These are phyloP conservation scores for Aureobasidium sp. DNA, from an alignment of 2,329 filamentous ascomycete genomes.

Conservation along the genomic window DNA sequence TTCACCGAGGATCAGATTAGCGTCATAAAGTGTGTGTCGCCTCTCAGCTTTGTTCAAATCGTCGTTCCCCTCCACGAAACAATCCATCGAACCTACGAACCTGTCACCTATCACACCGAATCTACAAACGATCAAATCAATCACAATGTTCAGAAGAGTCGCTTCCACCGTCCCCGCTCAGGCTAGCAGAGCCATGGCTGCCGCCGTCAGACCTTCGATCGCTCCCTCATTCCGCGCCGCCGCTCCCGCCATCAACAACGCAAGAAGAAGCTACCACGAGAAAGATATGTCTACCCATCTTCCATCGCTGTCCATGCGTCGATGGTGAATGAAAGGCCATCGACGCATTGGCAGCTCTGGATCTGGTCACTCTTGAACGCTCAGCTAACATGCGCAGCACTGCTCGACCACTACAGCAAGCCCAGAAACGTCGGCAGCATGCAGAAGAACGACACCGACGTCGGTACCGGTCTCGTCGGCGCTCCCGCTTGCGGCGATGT, in stretches of 20 bases:
- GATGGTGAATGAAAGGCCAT: slow-evolving; percentile 2
- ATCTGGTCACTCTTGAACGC: slow-evolving; percentile 1
- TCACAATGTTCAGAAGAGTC: slow-evolving; percentile 50
- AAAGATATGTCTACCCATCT: slow-evolving; percentile 45
- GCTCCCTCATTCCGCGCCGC: slow-evolving; percentile 36
- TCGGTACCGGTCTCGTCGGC: slow-evolving; percentile 84
- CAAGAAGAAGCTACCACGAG: slow-evolving; percentile 52
- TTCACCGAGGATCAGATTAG: slow-evolving; percentile 10
- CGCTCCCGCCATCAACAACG: slow-evolving; percentile 30
- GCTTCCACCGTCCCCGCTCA: slow-evolving; percentile 45
- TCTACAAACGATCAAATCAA: not conserved
- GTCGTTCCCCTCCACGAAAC: not conserved
- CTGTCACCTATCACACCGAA: not conserved
- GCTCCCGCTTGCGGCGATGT: slow-evolving; percentile 89
- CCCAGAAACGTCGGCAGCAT: slow-evolving; percentile 73
- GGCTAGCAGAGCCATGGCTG: slow-evolving; percentile 41
- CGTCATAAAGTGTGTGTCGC: slow-evolving; percentile 9
- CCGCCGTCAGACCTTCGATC: slow-evolving; percentile 41
- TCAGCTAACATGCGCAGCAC: slow-evolving; percentile 36
- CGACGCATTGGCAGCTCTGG: not conserved
- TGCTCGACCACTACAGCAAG: slow-evolving; percentile 72
- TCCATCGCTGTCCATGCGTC: not conserved
- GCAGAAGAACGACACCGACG: slow-evolving; percentile 69
- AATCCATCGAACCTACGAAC: not conserved
- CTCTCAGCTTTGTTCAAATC: slow-evolving; percentile 7